Evolutionary conservation across 2,329 filamentous ascomycete species (phyloP), one percentile per base, ranked within the genome.

Genomic region (Akanthomyces uredinophilus): DNA sequence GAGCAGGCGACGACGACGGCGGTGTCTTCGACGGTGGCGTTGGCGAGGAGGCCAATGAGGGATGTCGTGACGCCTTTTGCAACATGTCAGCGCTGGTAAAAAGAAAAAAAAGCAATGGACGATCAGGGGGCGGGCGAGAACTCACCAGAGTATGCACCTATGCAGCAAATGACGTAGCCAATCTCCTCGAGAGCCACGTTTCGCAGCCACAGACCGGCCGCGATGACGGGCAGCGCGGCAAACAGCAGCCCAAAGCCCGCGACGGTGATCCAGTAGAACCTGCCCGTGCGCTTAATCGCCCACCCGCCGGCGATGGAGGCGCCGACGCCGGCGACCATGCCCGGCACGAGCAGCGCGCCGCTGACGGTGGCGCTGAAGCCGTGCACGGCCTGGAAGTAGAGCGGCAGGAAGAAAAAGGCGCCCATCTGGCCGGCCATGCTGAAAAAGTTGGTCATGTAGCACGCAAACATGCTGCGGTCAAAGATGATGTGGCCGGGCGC

Each of bases 1-100:
- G 87, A 90, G 72, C 89, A 92, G 8, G 91, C 90, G 18, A 90
- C 89, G 4, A 87, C 88, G 1, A 93, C 83, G 2, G 91, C 89
- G 64, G 89, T 86, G 66, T 93, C 90, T 49, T 85, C 80, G 3
- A 80, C 78, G 1, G 83, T 76, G 0, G 87, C 83, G 69, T 92
- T 91, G 37, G 89, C 86, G 65, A 93, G 85, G 43, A 92, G 78
- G 1, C 82, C 88, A 52, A 92, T 86, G 39, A 93, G 81, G 0
- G 87, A 87, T 0, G 87, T 88, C 0, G 89, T 92, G 43, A 91
- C 83, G 6, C 86, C 88, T 68, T 29, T 29, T 82, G 16, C 52
- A 4, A 29, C 18, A 20, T 24, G 24, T 41, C 41, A 50, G 54
- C 64, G 52, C 60, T 60, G 46, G 20, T 41, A 16, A 2, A 8